Conservation (phyloP, 495 filamentous ascomycete genomes). For the Penicillium daleae region DNA sequence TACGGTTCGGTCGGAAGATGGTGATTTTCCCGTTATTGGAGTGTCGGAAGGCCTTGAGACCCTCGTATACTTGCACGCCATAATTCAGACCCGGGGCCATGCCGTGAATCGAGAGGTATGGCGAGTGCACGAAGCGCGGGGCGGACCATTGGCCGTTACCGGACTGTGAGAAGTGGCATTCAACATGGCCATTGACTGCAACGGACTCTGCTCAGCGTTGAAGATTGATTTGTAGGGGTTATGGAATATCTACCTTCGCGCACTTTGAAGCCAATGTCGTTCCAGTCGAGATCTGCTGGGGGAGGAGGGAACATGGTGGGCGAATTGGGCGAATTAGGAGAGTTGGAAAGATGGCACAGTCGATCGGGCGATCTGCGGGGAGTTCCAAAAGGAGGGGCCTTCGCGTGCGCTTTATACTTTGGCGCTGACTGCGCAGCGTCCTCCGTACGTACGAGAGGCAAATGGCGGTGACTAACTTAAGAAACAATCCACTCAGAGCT, state of each 20-base stretch:
- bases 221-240: no score
- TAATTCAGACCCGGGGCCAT: conserved; percentile 93
- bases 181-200: conserved; percentile 41
- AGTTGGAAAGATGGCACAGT: background rate
- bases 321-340: conserved; percentile 10
- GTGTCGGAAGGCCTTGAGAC: conserved; percentile 86
- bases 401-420: background rate
- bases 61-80: conserved; percentile 92
- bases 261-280: conserved; percentile 85
- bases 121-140: conserved; percentile 73
- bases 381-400: conserved; percentile 2
- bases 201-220: no score
- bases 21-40: conserved; percentile 60
- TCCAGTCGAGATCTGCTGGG: conserved; percentile 80
- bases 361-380: conserved; percentile 14
- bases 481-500: no score
- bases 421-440: background rate
- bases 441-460: background rate
- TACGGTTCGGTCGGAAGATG: conserved; percentile 80
- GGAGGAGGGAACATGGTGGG: conserved; percentile 73
- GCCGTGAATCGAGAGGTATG: conserved; percentile 81
- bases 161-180: conserved; percentile 37
- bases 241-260: conserved; percentile 69
- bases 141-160: conserved; percentile 66
- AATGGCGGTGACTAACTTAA: conserved; percentile 13